phyloP scores from a whole-genome alignment of 2,329 filamentous ascomycete genomes.

The Cucurbitaria berberidis region DNA sequence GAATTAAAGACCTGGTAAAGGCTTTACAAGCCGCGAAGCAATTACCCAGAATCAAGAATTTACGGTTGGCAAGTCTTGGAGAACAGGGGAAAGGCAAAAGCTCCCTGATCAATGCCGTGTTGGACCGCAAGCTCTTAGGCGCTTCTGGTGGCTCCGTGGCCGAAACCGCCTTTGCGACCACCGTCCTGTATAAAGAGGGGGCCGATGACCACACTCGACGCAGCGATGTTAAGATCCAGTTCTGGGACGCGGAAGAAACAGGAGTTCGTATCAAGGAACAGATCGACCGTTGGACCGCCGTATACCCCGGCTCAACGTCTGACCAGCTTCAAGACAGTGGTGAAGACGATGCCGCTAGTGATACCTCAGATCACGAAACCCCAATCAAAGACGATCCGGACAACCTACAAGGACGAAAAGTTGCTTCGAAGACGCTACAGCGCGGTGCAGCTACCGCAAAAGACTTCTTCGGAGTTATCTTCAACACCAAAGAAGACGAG shows the following conservation, averaged over 20 bases:
- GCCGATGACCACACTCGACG: constrained; percentile 4
- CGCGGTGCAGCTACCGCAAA: constrained; percentile 5
- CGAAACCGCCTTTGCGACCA: constrained; percentile 13
- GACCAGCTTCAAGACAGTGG: background rate
- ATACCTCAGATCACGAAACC: background rate
- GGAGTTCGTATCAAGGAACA: constrained; percentile 5
- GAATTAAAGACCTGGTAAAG: background rate
- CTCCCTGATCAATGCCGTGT: constrained; percentile 12
- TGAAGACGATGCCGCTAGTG: background rate
- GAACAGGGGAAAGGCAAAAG: constrained; percentile 21
- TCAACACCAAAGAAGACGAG: constrained; percentile 1
- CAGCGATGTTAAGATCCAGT: constrained; percentile 13
- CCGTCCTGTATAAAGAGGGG: constrained; percentile 7
- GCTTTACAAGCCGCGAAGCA: background rate
- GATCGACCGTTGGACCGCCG: constrained; percentile 2
- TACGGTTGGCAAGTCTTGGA: constrained; percentile 14
- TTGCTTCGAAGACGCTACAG: background rate
- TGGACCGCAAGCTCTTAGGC: constrained; percentile 13
- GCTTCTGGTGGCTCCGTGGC: constrained; percentile 7
- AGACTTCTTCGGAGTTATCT: constrained; percentile 17
- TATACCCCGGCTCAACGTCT: background rate
- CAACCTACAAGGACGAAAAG: background rate
- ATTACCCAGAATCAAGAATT: background rate
- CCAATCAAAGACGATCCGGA: background rate
- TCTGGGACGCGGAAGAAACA: constrained; percentile 5